Conservation (phyloP, 2,329 filamentous ascomycete genomes). For the Pyricularia grisea region DNA sequence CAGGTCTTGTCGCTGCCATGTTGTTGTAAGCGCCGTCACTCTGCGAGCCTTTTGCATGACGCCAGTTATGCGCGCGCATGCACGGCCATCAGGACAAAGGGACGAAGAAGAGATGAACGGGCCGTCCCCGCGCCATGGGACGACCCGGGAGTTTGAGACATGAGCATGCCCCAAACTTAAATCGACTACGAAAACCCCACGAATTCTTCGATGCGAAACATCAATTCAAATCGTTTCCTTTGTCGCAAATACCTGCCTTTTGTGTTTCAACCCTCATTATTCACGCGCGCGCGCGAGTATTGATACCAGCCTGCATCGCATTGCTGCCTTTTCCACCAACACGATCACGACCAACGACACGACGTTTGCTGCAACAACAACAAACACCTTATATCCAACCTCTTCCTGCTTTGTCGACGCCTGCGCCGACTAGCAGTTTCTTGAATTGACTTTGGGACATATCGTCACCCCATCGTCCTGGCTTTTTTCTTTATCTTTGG, state of each 20-base stretch:
- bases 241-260: conserved; percentile 8
- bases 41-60: neutral
- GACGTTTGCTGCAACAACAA: neutral
- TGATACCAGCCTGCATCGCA: neutral
- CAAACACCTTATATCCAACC: neutral
- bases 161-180: neutral
- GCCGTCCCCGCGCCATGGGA: neutral
- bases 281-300: neutral
- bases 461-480: neutral
- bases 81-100: neutral
- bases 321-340: neutral
- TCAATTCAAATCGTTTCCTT: conserved; percentile 17
- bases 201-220: conserved; percentile 20
- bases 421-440: neutral
- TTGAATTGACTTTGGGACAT: neutral
- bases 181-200: conserved; percentile 3
- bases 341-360: neutral
- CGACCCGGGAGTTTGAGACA: neutral
- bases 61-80: neutral
- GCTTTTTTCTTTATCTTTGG: neutral
- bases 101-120: neutral
- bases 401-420: neutral
- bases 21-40: conserved; percentile 1
- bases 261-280: neutral
- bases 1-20: conserved; percentile 29